Conservation (phyloP, 148 eudicot species). For the Nepenthes mirabilis region DNA sequence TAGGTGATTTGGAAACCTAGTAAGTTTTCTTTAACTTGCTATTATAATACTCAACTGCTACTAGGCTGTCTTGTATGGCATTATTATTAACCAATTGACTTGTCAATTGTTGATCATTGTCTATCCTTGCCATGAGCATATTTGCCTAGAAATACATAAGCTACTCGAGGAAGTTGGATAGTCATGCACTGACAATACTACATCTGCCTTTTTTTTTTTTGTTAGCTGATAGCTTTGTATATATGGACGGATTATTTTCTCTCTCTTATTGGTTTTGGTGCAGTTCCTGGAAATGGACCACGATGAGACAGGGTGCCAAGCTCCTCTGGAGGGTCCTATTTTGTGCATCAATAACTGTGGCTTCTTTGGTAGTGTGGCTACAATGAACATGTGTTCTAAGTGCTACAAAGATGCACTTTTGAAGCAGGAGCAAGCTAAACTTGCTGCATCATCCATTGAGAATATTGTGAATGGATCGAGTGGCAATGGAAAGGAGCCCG, state of each 20-base stretch:
- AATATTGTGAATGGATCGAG: slow-evolving; percentile 25
- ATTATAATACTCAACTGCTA: too few relatives aligned
- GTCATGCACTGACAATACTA: too few relatives aligned
- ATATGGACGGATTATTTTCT: not conserved
- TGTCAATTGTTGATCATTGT: too few relatives aligned
- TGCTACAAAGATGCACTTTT: slow-evolving; percentile 27
- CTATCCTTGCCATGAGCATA: too few relatives aligned
- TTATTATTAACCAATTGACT: too few relatives aligned
- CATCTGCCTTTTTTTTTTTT: not conserved
- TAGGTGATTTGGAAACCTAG: too few relatives aligned
- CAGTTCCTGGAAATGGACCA: slow-evolving; percentile 26
- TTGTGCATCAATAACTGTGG: slow-evolving; percentile 32
- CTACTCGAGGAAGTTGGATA: too few relatives aligned
- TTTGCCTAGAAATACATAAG: too few relatives aligned
- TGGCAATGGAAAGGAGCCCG: slow-evolving; percentile 4
- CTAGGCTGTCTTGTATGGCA: too few relatives aligned
- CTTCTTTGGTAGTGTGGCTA: slow-evolving; percentile 33
- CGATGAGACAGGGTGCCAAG: slow-evolving; percentile 36
- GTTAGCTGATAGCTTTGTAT: not conserved
- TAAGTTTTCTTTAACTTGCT: too few relatives aligned
- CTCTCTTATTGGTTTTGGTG: not conserved
- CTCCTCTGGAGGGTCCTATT: slow-evolving; percentile 29
- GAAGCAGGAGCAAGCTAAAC: slow-evolving; percentile 29
- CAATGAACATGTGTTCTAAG: slow-evolving; percentile 42
- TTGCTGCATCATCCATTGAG: slow-evolving; percentile 27